Evolutionary conservation across 345 rosid genomes (phyloP), one percentile per base, ranked within the genome.

Genomic region (Murraya paniculata): DNA sequence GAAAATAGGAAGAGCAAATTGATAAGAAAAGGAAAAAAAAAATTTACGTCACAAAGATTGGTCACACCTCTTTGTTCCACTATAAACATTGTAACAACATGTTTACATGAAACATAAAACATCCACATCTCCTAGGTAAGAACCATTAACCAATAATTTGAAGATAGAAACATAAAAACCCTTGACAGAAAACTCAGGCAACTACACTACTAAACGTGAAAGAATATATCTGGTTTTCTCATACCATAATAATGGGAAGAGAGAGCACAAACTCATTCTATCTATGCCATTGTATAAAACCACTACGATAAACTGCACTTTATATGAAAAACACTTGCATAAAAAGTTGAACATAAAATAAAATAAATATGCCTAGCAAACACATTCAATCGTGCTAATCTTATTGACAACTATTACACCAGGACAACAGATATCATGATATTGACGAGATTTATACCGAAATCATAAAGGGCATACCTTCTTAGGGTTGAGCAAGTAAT

Each of bases 401-500:
- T 9, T 18, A 41, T 41, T 2, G 50, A 45, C 18, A 45, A 45
- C 0, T 45, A 45, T 13, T 13, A 13, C 18, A 11, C 50, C 18
- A 45, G 10, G 50, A 3, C 18, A 13, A 45, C 4, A 11, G 9
- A 45, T 45, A 45, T 45, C 18, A 45, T 11, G 53, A 10, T 11
- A 36, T 67, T 6, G 27, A 67, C 21, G 13, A 67, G 71, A 36
- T 4, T 36, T n/a, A 24, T 2, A 13, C 9, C 1, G 10, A 68
- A 25, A 24, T 11, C 1, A 68, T 41, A 11, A 2, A 41, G 11
- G 27, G 19, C 50, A 35, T 85, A 86, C 92, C 99, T 91, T 95
- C 91, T 90, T 93, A 58, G 96, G 99, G 82, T 93, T 95, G 36
- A 92, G 92, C 84, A 95, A 87, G 84, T 93, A 93, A 70, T 91